Conservation (phyloP, 352 stramenopile genomes). For the Thraustochytrium sp. region DNA sequence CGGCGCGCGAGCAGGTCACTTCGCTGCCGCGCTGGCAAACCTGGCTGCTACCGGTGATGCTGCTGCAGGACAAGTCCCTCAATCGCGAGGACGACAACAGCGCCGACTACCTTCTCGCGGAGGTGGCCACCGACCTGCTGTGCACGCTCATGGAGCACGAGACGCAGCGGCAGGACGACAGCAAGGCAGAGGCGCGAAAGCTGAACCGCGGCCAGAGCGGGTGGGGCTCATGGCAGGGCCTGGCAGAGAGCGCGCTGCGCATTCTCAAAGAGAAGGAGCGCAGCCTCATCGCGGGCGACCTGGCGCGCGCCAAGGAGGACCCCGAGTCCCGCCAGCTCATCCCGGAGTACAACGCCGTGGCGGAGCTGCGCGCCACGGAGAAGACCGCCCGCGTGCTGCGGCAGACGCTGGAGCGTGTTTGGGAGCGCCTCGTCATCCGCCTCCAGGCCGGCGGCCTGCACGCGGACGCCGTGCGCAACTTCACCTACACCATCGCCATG, state of each 20-base stretch:
- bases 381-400: slow-evolving; percentile 30
- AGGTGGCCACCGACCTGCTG: slow-evolving; percentile 32
- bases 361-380: slow-evolving; percentile 1
- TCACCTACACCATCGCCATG: slow-evolving; percentile 7
- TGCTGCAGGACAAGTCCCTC: slow-evolving; percentile 28
- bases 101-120: slow-evolving; percentile 31
- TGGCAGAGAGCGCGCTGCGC: slow-evolving; percentile 3
- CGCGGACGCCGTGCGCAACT: slow-evolving; percentile 4
- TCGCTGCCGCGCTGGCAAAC: slow-evolving; percentile 30
- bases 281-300: background rate
- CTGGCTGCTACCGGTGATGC: slow-evolving; percentile 32
- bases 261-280: slow-evolving; percentile 34
- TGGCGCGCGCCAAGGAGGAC: background rate
- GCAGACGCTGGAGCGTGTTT: slow-evolving; percentile 15
- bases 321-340: background rate
- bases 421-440: slow-evolving; percentile 3
- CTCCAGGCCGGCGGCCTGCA: slow-evolving; percentile 1
- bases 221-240: slow-evolving; percentile 24
- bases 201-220: slow-evolving; percentile 7
- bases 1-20: slow-evolving; percentile 30
- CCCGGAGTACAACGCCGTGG: background rate
- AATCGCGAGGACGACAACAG: slow-evolving; percentile 39
- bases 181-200: slow-evolving; percentile 7
- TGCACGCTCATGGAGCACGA: slow-evolving; percentile 40
- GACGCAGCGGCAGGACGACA: slow-evolving; percentile 19